Evolutionary conservation across 2,329 filamentous ascomycete species (phyloP), one percentile per base, ranked within the genome.

Genomic region (Boeremia exigua): DNA sequence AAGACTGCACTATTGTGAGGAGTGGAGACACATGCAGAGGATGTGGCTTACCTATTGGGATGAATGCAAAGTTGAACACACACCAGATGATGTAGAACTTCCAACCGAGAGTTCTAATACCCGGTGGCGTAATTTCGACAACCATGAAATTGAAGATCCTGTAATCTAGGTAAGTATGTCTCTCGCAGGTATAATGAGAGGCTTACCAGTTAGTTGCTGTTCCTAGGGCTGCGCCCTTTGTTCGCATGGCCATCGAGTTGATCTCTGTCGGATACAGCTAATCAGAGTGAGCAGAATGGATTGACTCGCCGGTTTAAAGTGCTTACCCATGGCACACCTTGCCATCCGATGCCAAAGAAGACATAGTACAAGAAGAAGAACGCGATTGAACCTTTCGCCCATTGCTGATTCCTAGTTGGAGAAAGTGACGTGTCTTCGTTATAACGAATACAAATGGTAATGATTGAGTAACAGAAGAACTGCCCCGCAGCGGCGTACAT

Each of bases 281-380:
- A 2, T 9, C 8, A 0, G 3, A 9, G 9, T 59, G 3, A 57
- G 47, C 27, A 42, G 12, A 11, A 28, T 1, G 3, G 6, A 6
- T 6, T 3, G 2, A 14, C 6, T 4, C n/a, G 0, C 14, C 2
- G 9, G 2, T 1, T 14, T 19, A 14, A 15, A n/a, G 14, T 15
- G 30, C 50, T 6, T 59, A 61, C 70, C 79, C 59, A 81, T 11
- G 78, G 78, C 12, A 80, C 76, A 4, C 79, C 81, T 34, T 81
- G 77, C 78, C 71, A 79, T 6, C 80, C 80, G 28, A 82, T 78
- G 14, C 76, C 81, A 57, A 84, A 84, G 72, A 81, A 82, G 38
- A 83, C 76, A 61, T 83, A 83, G 70, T 82, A 84, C 6, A 84
- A 60, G 67, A 84, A 84, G 68, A 84, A 81, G 62, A 82, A 82